phyloP scores from a whole-genome alignment of 2,329 filamentous ascomycete genomes.

The Claviceps pazoutovae region DNA sequence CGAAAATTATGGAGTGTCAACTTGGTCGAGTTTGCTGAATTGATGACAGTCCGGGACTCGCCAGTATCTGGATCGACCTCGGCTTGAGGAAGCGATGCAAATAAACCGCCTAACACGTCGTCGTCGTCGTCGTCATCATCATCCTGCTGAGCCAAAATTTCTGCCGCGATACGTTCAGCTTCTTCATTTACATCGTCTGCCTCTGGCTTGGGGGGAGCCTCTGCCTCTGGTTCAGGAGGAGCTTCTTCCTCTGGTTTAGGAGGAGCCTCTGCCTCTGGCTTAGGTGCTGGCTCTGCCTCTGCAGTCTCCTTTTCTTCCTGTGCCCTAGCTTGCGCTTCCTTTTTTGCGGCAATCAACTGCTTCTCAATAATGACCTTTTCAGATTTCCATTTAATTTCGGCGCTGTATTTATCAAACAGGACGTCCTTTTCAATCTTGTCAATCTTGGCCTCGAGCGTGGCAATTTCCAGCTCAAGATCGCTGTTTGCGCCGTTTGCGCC shows the following conservation, averaged over 20 bases:
- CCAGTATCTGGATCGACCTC: conserved; percentile 45
- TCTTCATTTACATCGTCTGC: conserved; percentile 34
- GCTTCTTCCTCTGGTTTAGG: conserved; percentile 15
- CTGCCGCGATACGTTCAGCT: conserved; percentile 43
- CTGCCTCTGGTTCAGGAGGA: conserved; percentile 16
- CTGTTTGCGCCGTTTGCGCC: conserved; percentile 8
- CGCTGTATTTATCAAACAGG: conserved; percentile 54
- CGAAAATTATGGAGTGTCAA: conserved; percentile 70
- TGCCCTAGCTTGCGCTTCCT: conserved; percentile 14
- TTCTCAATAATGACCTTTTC: conserved; percentile 47
- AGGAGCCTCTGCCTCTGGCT: conserved; percentile 20
- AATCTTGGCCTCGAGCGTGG: conserved; percentile 60
- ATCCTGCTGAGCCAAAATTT: conserved; percentile 42
- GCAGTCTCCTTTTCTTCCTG: conserved; percentile 7
- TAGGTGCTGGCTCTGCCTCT: conserved; percentile 11
- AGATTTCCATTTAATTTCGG: conserved; percentile 51
- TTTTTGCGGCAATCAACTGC: conserved; percentile 39
- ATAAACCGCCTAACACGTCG: conserved; percentile 37
- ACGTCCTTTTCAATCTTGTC: conserved; percentile 65
- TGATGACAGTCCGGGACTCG: conserved; percentile 43
- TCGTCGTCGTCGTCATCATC: conserved; percentile 41
- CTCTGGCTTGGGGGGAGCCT: conserved; percentile 17
- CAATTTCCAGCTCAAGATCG: conserved; percentile 33
- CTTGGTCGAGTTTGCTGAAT: conserved; percentile 35
- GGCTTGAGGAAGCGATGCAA: conserved; percentile 45